Evolutionary conservation across 495 filamentous ascomycete genomes (phyloP), one percentile per base, ranked within the genome.

Genomic region (Aspergillus cristatus): DNA sequence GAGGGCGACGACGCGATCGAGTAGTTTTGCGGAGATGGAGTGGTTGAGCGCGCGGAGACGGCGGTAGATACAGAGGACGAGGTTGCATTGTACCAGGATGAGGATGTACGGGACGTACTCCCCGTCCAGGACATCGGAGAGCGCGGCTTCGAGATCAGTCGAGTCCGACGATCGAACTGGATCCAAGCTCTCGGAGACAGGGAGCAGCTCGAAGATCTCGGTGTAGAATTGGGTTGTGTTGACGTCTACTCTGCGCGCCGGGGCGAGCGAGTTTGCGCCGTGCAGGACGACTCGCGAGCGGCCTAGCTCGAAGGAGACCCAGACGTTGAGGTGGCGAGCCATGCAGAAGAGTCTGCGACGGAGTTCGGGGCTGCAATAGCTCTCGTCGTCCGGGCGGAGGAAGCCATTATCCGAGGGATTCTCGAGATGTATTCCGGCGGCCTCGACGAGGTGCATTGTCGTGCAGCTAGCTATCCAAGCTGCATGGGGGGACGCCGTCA

Each of bases 401-500:
- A 46, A 36, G 10, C 43, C 37, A 13, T 35, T 45, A 22, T 50
- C 50, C 6, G 50, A 37, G 4, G 65, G 34, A 0, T 45, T 42
- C 43, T 76, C 70, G 10, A 66, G 48, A 32, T 76, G 71, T 3
- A 76, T 47, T 2, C 72, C 71, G 7, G 64, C 63, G 1, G 72
- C 63, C 46, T 78, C 74, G 16, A 72, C 56, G 33, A 75, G 46
- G 40, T 78, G 74, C 58, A 78, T 69, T 17, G 71, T 43, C 6
- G 62, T 70, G 45, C 68, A 72, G 32, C 67, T 74, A 3, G 70
- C 70, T 61, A 76, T 69, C 71, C 72, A 76, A 14, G 68, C 55
- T 6, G 63, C 55, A 39, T 78, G 65, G 7, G 73, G 72, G 16
- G 67, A 57, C 10, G 66, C 61, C 6, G 71, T 74, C 46, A 65